Percentiles rank a stretch among this genome's conserved stretches.
Conservation (phyloP, 169 alveolate species). For the Toxoplasma gondii region DNA sequence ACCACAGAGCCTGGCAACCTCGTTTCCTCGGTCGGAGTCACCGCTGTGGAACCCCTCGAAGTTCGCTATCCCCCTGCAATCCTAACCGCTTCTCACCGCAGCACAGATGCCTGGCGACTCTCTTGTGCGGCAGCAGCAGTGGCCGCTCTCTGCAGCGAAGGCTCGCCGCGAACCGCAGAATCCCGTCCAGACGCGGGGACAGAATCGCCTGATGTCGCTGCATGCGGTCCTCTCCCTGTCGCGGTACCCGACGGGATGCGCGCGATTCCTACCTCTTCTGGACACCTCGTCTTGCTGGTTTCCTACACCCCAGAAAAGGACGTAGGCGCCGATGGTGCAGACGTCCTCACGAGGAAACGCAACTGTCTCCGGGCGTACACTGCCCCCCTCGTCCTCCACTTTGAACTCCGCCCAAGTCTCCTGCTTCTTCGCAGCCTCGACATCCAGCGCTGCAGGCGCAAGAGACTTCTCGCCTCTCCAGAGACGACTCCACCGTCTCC, state of each 20-base stretch:
- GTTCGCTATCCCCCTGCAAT: neutral
- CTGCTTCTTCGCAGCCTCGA: conserved; percentile 17
- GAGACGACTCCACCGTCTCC: neutral
- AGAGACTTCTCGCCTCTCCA: neutral
- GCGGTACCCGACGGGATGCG: neutral
- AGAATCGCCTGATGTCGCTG: neutral
- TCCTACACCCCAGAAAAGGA: neutral
- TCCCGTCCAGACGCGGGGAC: neutral
- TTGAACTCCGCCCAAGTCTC: conserved; percentile 35
- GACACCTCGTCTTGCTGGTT: neutral
- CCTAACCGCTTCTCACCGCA: neutral
- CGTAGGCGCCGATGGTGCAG: neutral
- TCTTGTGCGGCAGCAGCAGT: conserved; percentile 24
- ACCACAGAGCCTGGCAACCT: neutral
- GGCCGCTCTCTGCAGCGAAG: neutral
- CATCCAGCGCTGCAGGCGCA: conserved; percentile 1
- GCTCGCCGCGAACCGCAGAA: neutral
- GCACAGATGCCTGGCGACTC: conserved; percentile 20
- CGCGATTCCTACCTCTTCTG: neutral
- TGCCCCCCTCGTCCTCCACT: conserved; percentile 49
- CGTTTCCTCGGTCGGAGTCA: neutral
- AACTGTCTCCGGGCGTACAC: conserved; percentile 8
- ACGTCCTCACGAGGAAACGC: neutral
- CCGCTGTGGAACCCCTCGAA: neutral
- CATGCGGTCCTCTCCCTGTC: neutral